Base-by-base conservation (phyloP, 441 rosid genomes). In the Populus hybrid region DNA sequence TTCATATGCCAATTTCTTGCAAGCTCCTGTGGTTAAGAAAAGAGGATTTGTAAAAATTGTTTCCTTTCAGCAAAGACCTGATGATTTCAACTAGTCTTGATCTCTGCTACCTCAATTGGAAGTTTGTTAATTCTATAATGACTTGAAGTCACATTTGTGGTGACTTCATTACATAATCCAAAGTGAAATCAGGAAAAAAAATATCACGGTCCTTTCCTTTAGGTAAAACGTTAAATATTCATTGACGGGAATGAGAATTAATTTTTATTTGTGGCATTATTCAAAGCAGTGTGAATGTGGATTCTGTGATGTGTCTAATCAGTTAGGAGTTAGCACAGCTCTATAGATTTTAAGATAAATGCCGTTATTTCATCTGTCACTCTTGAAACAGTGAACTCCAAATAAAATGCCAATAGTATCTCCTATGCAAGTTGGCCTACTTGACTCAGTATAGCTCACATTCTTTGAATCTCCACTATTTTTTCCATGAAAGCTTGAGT, bases 341-440 rank as follows among this genome's bases (percentile, higher is more conserved):
- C 12, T 36, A 64, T 61, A 64, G 23, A 23, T 70, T 40, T 38
- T 2, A 40, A 24, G 72, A 10, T 12, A 30, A 57, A 38, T 28
- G 36, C 6, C 36, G 32, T 59, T 64, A n/a, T 46, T 38, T 81
- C 69, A 54, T 12, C 24, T 76, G 72, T 63, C 73, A 69, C 26
- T 70, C 50, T 42, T 34, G 59, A 46, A 57, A 28, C 74, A 61
- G 68, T 75, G 78, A 73, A 81, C 73, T 20, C 23, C 18, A 40
- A 3, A 26, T 46, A 75, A 32, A 35, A 76, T 54, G 61, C 21
- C 21, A 18, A 5, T 16, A 6, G 61, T 6, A 1, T 54, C 61
- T 6, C 6, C 20, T 54, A 6, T 54, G 61, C 70, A 76, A 75
- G 76, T 76, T 80, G 82, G 82, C 82, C 76, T 20, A 76, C 73